Base-by-base conservation (phyloP, 768 basidiomycete species). In the Leucogyrophana mollusca region DNA sequence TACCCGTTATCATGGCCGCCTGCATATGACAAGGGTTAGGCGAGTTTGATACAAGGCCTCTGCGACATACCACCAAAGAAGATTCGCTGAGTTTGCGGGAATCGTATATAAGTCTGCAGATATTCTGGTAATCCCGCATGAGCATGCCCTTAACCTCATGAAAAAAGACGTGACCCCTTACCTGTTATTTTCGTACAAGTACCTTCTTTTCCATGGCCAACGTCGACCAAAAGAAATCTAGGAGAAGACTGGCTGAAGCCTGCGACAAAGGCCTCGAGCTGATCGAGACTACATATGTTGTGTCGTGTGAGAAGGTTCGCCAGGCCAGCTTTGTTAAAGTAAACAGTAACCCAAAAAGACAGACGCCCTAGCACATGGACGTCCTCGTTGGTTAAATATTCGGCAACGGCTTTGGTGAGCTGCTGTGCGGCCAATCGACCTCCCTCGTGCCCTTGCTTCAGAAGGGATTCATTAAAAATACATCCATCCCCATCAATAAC, bases 201-300 rank as follows among this genome's bases (percentile, higher is more conserved):
- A 22, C 74, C 73, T 36, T 87, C 85, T 51, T 77, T 80, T 45
- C 74, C 73, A 43, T 73, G 72, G 20, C 87, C 86, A 37, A 83
- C 82, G 60, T 90, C 89, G 43, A 87, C 76, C 51, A 82, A 62
- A 25, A 73, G 69, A 65, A 90, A 90, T 34, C 86, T 77, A 11
- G 85, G 82, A 20, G 85, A 87, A 6, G 84, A 74, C 58, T 86
- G 82, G 48, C 81, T 85, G 54, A 91, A 87, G 34, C 88, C 84
- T 55, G 74, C 66, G 47, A 81, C 66, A 64, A 90, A 90, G n/a
- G 73, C 75, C 40, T 86, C 80, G 52, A 87, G 75, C 51, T 88
- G 84, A 40, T 83, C 83, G 17, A 70, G 68, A 37, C 76, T 76
- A 58, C 86, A 88, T 43, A 83, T 62, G 42, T 75, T 73, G 54